Base-by-base conservation (phyloP, 1,139 yeast genomes). In the Geotrichum reessii region DNA sequence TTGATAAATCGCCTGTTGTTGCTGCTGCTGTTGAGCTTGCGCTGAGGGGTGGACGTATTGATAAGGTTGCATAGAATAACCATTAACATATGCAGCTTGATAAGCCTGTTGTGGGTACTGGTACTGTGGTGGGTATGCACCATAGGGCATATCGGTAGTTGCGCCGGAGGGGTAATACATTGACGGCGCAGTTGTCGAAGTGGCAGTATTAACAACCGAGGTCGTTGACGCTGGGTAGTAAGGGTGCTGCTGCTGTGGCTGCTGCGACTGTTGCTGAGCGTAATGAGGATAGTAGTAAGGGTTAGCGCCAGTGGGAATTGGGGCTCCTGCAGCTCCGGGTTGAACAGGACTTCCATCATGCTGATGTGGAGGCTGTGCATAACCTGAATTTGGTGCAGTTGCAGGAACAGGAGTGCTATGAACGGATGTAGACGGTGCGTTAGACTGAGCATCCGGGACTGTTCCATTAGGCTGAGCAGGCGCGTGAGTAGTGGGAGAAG, bases 231-330 rank as follows among this genome's bases (percentile, higher is more conserved):
- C 46, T 9, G 53, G 40, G 28, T 50, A 50, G 47, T 50, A 50
- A 2, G 53, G 40, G 37, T 61, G 66, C 47, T 58, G 66, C 59
- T 56, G 63, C 49, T 42, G 63, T 62, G 42, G 54, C 28, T 31
- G 53, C 46, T 24, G 46, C 25, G 22, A 27, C 40, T 50, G 53
- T 27, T 49, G 52, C 21, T 49, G 52, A 3, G 37, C 48, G 24
- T 42, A 25, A 21, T 51, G 24, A 2, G 47, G 44, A 37, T 51
- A 42, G 47, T 40, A 42, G 19, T 40, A 42, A 24, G 54, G 54
- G 25, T 51, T 50, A 27, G 65, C 58, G 33, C 63, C 54, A 42
- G 64, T 62, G 56, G 65, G 57, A 31, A 60, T 57, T 24, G 57
- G 46, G 55, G 55, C 14, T 5, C 28, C 28, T 7, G 28, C 28